These are phyloP conservation scores for Bruguiera hainesii DNA, from an alignment of 441 rosid species.

Conservation along the genomic window DNA sequence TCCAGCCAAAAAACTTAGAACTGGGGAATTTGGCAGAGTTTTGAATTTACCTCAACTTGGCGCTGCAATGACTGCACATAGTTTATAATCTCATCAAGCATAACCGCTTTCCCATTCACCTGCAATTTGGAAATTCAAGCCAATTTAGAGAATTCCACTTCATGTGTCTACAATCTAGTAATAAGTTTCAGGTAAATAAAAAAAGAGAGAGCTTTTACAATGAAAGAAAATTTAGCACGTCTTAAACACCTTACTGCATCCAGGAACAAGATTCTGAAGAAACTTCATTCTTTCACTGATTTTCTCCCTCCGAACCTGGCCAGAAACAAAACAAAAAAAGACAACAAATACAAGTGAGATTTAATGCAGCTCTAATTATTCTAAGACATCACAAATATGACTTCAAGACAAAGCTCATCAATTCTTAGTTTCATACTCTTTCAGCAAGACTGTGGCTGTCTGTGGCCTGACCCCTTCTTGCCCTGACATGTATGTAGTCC, in stretches of 20 bases:
- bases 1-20: neutral
- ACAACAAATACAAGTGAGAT: neutral
- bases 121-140: constrained; percentile 16
- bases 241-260: constrained; percentile 62
- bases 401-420: neutral
- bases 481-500: constrained; percentile 93
- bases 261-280: constrained; percentile 90
- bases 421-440: constrained; percentile 44
- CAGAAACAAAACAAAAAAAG: neutral
- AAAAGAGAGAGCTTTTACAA: neutral
- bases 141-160: constrained; percentile 4
- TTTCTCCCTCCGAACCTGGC: constrained; percentile 79
- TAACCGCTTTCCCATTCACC: constrained; percentile 84
- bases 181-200: neutral
- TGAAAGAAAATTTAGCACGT: neutral
- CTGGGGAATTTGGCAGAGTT: neutral
- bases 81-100: constrained; percentile 93
- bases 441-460: constrained; percentile 95
- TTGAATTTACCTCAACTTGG: constrained; percentile 74
- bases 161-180: neutral
- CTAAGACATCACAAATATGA: neutral
- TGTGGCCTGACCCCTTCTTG: constrained; percentile 93
- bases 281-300: constrained; percentile 82
- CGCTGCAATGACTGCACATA: constrained; percentile 90
- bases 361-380: constrained; percentile 9